phyloP scores from a whole-genome alignment of 176 grass and related monocot genomes.

The Rhynchospora tenuis region DNA sequence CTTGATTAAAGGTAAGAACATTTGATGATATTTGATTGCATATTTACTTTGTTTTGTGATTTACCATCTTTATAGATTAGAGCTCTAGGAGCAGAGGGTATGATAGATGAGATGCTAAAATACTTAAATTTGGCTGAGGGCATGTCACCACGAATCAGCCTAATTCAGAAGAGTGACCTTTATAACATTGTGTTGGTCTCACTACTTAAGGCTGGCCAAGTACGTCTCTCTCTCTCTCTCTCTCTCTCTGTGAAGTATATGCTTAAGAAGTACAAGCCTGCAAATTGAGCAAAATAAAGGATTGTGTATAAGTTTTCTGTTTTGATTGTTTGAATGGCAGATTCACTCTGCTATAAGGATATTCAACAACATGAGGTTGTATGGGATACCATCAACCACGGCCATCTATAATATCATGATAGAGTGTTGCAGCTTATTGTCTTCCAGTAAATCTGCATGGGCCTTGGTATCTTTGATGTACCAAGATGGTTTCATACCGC shows the following conservation, averaged over 20 bases:
- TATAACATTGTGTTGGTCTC: conserved; percentile 54
- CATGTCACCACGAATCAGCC: conserved; percentile 39
- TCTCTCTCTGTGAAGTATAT: neutral
- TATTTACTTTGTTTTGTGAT: conserved; percentile 11
- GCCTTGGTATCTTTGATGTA: conserved; percentile 70
- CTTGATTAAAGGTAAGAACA: neutral
- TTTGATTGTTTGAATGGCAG: conserved; percentile 43
- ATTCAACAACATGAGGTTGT: conserved; percentile 65
- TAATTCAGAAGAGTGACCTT: conserved; percentile 56
- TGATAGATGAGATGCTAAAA: conserved; percentile 79
- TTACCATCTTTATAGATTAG: conserved; percentile 46
- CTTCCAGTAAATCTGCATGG: conserved; percentile 48
- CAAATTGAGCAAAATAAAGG: neutral
- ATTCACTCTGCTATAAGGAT: conserved; percentile 47
- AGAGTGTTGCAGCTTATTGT: conserved; percentile 55
- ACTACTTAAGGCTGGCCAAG: conserved; percentile 55
- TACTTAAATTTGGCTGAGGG: conserved; percentile 77
- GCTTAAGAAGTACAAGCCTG: neutral
- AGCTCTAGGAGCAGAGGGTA: conserved; percentile 81
- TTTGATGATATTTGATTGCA: neutral
- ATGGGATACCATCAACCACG: conserved; percentile 36
- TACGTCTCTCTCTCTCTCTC: conserved; percentile 32
- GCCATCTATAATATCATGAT: conserved; percentile 81
- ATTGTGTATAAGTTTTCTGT: neutral
- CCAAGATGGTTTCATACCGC: conserved; percentile 54